Conservation (phyloP, 2,329 filamentous ascomycete species). For the Hortaea werneckii region DNA sequence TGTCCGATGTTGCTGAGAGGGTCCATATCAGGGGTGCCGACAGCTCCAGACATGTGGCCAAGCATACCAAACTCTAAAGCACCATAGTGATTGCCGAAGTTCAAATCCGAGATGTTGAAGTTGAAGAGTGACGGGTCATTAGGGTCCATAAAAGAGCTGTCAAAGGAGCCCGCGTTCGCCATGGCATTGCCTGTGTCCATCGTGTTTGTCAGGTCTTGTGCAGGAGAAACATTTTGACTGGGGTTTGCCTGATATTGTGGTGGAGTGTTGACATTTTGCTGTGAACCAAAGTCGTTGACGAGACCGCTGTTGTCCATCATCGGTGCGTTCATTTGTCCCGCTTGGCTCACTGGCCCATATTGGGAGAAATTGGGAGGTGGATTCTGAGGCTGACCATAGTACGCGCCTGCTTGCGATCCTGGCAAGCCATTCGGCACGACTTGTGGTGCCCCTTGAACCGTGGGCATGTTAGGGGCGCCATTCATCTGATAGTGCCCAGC, state of each 20-base stretch:
- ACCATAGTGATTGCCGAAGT: slow-evolving; percentile 93
- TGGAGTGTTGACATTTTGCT: slow-evolving; percentile 50
- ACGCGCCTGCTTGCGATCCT: slow-evolving; percentile 27
- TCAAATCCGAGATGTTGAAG: slow-evolving; percentile 86
- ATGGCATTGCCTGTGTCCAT: slow-evolving; percentile 33
- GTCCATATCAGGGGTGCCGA: slow-evolving; percentile 25
- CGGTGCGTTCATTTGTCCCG: slow-evolving; percentile 31
- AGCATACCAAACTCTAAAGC: slow-evolving; percentile 94
- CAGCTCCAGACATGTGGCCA: slow-evolving; percentile 87
- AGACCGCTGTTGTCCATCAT: slow-evolving; percentile 30
- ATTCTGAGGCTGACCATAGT: slow-evolving; percentile 30
- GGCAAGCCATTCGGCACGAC: slow-evolving; percentile 9
- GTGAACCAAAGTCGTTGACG: slow-evolving; percentile 47
- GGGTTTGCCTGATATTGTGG: slow-evolving; percentile 56
- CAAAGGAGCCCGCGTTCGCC: slow-evolving; percentile 36
- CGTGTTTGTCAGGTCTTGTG: slow-evolving; percentile 38
- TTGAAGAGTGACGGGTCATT: slow-evolving; percentile 91
- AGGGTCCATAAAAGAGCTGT: slow-evolving; percentile 65
- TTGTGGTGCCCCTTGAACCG: slow-evolving; percentile 9
- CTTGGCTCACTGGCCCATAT: slow-evolving; percentile 20
- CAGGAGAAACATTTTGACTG: slow-evolving; percentile 38
- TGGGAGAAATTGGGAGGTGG: slow-evolving; percentile 31
- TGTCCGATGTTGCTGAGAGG: slow-evolving; percentile 21
- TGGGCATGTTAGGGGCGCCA: slow-evolving; percentile 12
- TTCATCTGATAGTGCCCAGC: slow-evolving; percentile 51